Evolutionary conservation across 805 yeast species (phyloP).

Genomic region (Nematodospora valgi): DNA sequence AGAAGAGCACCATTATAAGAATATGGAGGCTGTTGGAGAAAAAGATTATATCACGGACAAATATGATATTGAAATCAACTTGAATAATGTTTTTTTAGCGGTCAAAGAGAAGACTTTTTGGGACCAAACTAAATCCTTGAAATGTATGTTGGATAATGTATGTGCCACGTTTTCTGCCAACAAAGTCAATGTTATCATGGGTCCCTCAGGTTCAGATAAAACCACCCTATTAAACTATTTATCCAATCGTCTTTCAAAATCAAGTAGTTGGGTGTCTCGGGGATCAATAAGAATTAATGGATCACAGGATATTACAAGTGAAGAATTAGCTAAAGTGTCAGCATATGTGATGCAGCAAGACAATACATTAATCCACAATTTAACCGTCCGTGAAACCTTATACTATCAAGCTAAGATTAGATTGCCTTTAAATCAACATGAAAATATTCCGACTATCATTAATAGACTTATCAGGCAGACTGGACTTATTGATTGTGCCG

Average conservation of each 20-base stretch:
- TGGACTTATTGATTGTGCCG: slow-evolving; percentile 74
- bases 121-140: neutral
- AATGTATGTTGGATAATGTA: slow-evolving; percentile 20
- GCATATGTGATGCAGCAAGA: slow-evolving; percentile 85
- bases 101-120: slow-evolving; percentile 41
- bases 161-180: slow-evolving; percentile 29
- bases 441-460: slow-evolving; percentile 46
- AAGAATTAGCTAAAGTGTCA: slow-evolving; percentile 35
- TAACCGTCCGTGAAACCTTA: slow-evolving; percentile 78
- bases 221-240: slow-evolving; percentile 37
- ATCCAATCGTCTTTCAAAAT: slow-evolving; percentile 47
- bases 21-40: slow-evolving; percentile 3
- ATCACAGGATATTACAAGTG: slow-evolving; percentile 19
- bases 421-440: slow-evolving; percentile 40
- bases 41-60: slow-evolving; percentile 10
- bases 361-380: slow-evolving; percentile 60
- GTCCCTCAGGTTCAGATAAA: slow-evolving; percentile 46
- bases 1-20: neutral
- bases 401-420: slow-evolving; percentile 68
- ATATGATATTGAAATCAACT: slow-evolving; percentile 14
- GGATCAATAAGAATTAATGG: slow-evolving; percentile 22
- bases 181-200: slow-evolving; percentile 42
- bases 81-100: slow-evolving; percentile 33
- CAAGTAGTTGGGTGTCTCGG: slow-evolving; percentile 15
- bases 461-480: slow-evolving; percentile 58